Evolutionary conservation across 805 yeast genomes (phyloP).

Genomic region (Ogataea corticis): DNA sequence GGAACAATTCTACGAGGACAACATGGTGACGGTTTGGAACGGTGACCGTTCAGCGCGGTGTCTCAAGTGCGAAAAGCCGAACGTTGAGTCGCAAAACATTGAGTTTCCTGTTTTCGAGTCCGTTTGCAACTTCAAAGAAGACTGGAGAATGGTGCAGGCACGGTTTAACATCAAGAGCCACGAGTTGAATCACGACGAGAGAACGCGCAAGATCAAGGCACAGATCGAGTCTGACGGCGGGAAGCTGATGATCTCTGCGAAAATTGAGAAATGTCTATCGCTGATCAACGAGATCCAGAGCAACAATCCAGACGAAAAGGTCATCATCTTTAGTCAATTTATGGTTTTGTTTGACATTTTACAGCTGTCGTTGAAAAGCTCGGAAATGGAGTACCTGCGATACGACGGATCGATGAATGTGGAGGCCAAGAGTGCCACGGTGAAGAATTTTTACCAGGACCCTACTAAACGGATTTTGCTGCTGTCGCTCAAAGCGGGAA

Average conservation of each 20-base stretch:
- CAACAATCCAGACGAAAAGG: slow-evolving; percentile 64
- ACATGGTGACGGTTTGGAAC: slow-evolving; percentile 36
- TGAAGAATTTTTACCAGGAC: slow-evolving; percentile 63
- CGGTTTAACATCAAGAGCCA: slow-evolving; percentile 24
- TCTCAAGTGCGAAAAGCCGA: slow-evolving; percentile 46
- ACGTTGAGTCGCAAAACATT: slow-evolving; percentile 41
- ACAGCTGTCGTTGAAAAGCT: slow-evolving; percentile 49
- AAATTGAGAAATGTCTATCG: slow-evolving; percentile 61
- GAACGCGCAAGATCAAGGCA: slow-evolving; percentile 28
- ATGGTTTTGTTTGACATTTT: slow-evolving; percentile 73
- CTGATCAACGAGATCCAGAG: slow-evolving; percentile 52
- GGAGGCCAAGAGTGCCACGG: slow-evolving; percentile 60
- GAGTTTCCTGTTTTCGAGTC: slow-evolving; percentile 56
- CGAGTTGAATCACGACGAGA: slow-evolving; percentile 27
- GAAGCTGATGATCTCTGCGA: slow-evolving; percentile 62
- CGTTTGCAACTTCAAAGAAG: slow-evolving; percentile 33
- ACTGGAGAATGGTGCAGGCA: slow-evolving; percentile 26
- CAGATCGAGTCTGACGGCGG: slow-evolving; percentile 38
- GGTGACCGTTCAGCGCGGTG: slow-evolving; percentile 50
- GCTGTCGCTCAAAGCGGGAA: slow-evolving; percentile 88
- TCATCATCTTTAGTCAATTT: slow-evolving; percentile 85
- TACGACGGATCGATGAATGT: slow-evolving; percentile 87
- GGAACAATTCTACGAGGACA: slow-evolving; percentile 49
- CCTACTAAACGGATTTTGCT: slow-evolving; percentile 57
- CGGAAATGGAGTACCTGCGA: slow-evolving; percentile 50